These are phyloP conservation scores for Mycena latifolia DNA, from an alignment of 768 basidiomycete species.

Conservation along the genomic window DNA sequence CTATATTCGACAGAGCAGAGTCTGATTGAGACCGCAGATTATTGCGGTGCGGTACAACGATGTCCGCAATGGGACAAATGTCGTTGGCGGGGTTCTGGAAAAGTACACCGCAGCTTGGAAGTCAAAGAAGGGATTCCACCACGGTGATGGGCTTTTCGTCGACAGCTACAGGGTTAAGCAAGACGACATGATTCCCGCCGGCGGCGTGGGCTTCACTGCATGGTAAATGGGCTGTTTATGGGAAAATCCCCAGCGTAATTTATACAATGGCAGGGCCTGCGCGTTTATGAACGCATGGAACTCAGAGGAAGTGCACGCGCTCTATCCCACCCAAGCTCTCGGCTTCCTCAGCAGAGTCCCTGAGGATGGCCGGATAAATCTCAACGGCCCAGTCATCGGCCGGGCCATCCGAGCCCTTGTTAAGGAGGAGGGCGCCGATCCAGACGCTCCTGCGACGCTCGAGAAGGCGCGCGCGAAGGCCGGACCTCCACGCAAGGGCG, in stretches of 20 bases:
- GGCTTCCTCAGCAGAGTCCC: constrained; percentile 18
- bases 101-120: constrained; percentile 31
- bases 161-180: constrained; percentile 5
- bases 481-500: not conserved
- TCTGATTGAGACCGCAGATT: constrained; percentile 9
- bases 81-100: constrained; percentile 15
- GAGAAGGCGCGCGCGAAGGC: constrained; percentile 29
- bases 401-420: constrained; percentile 19
- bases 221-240: constrained; percentile 3
- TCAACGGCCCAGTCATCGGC: constrained; percentile 16
- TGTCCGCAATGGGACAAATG: constrained; percentile 23
- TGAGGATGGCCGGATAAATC: constrained; percentile 19
- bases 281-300: constrained; percentile 32
- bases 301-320: constrained; percentile 23
- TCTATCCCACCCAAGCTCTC: constrained; percentile 21
- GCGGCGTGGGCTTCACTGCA: constrained; percentile 22
- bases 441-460: constrained; percentile 12
- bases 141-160: constrained; percentile 27
- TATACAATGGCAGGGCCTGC: constrained; percentile 16
- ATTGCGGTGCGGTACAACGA: constrained; percentile 31
- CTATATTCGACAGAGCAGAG: not conserved
- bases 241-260: not conserved
- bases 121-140: constrained; percentile 14
- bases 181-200: not conserved
- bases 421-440: constrained; percentile 18